Evolutionary conservation across 2,329 filamentous ascomycete genomes (phyloP), one percentile per base, ranked within the genome.

Genomic region (Aspergillus versicolor): DNA sequence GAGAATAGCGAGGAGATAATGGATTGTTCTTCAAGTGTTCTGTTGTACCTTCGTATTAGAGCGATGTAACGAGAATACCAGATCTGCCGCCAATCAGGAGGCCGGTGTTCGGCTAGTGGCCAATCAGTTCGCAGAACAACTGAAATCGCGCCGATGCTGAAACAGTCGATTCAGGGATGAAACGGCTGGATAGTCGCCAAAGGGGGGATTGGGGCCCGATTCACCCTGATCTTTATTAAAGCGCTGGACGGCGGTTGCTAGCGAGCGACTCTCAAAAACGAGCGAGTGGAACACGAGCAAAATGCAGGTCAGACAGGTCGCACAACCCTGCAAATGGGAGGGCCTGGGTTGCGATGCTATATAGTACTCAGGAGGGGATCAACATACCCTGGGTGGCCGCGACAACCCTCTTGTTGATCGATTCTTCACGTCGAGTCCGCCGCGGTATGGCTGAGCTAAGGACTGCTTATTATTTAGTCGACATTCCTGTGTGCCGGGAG

Each of bases 101-200:
- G 13, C 15, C n/a, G 5, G n/a, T 6, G 3, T 37, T 21, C 9
- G 13, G 9, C 8, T 3, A 13, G 11, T 15, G 34, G 8, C 55
- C 55, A 54, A 57, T 54, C 45, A 53, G 24, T 12, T 19, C 1
- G 4, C 55, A 30, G n/a, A 48, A 13, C 44, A 12, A 30, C 27
- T 15, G 49, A 12, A 34, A 38, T 42, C 49, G n/a, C n/a, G 43
- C 41, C 27, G 42, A 30, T 22, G 50, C 34, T 57, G 55, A 57
- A 57, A 57, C 55, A 41, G 43, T 21, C 34, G 32, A 40, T 40
- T 50, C 50, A 54, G 45, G 50, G 55, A 54, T 57, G 55, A 54
- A 57, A 57, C 55, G 19, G 48, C 7, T 17, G 8, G 24, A 52
- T 38, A 57, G 15, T 42, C 48, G 48, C 37, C 48, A 30, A 41